Evolutionary conservation across 192 early-diverging fungal species (phyloP), one percentile per base, ranked within the genome.

Genomic region (Obelidium mucronatum): DNA sequence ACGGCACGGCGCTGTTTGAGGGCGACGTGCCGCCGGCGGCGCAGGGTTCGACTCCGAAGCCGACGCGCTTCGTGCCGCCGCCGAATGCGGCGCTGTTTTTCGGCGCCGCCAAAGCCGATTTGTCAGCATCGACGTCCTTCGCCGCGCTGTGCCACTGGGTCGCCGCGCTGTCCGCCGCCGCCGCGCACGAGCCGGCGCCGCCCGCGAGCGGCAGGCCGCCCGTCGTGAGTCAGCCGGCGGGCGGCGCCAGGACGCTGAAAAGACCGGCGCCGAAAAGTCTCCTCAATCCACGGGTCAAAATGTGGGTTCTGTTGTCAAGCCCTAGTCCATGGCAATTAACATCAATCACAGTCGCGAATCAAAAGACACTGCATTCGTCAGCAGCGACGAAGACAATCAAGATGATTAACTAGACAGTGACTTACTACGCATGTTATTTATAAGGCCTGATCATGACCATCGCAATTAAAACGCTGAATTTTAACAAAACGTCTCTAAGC

Each of bases 401-500:
- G 48, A 51, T n/a, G n/a, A n/a, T n/a, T n/a, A n/a, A n/a, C n/a
- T n/a, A n/a, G n/a, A n/a, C n/a, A n/a, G n/a, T n/a, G n/a, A n/a
- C n/a, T n/a, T n/a, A n/a, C n/a, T n/a, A n/a, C n/a, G n/a, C n/a
- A n/a, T n/a, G n/a, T n/a, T n/a, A n/a, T n/a, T n/a, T n/a, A n/a
- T n/a, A n/a, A n/a, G n/a, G n/a, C n/a, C n/a, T n/a, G n/a, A n/a
- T n/a, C n/a, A n/a, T n/a, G n/a, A n/a, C n/a, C n/a, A n/a, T n/a
- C n/a, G n/a, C n/a, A n/a, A n/a, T n/a, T 44, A 44, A 17, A 44
- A 11, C 17, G 42, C 17, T 11, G 42, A 44, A 81, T 55, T 89
- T 72, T 33, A 54, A 34, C 24, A 97, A 89, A 2, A 94, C 94
- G 80, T 98, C 95, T 60, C 96, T 89, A 68, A 97, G 96, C n/a